phyloP scores from a whole-genome alignment of 768 basidiomycete species.

The Candolleomyces efflorescens region DNA sequence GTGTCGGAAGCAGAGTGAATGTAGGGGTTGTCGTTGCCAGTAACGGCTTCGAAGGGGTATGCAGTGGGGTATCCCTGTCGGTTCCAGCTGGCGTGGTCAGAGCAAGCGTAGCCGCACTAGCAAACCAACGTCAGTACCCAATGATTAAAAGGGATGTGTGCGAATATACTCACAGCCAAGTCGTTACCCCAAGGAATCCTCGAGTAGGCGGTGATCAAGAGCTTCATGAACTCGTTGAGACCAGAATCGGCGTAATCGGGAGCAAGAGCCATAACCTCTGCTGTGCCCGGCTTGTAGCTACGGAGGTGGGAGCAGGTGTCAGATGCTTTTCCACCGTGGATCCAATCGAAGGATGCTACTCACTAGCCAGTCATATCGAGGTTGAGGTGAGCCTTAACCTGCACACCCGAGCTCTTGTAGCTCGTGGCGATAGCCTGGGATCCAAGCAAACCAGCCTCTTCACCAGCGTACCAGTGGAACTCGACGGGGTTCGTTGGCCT shows the following conservation, averaged over 20 bases:
- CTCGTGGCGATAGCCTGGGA: conserved; percentile 47
- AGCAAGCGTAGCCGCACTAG: conserved; percentile 39
- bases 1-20: conserved; percentile 43
- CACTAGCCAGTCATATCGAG: conserved; percentile 38
- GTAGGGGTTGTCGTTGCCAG: conserved; percentile 38
- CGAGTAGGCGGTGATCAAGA: conserved; percentile 31
- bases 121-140: neutral
- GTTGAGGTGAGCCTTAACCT: conserved; percentile 48
- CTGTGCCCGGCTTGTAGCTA: conserved; percentile 45
- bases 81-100: conserved; percentile 46
- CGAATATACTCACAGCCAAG: conserved; percentile 25
- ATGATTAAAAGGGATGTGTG: neutral
- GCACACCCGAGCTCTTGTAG: conserved; percentile 40
- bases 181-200: conserved; percentile 34
- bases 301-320: too few species aligned
- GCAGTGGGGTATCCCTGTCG: conserved; percentile 35
- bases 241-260: conserved; percentile 35
- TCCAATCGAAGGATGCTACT: conserved; percentile 12
- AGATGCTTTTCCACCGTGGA: neutral
- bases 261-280: conserved; percentile 35
- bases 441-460: conserved; percentile 41
- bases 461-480: conserved; percentile 42
- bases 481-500: conserved; percentile 35
- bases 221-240: conserved; percentile 43
- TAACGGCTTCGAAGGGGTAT: conserved; percentile 41